phyloP scores from a whole-genome alignment of 106 monocot species.

The Phalaenopsis equestris region DNA sequence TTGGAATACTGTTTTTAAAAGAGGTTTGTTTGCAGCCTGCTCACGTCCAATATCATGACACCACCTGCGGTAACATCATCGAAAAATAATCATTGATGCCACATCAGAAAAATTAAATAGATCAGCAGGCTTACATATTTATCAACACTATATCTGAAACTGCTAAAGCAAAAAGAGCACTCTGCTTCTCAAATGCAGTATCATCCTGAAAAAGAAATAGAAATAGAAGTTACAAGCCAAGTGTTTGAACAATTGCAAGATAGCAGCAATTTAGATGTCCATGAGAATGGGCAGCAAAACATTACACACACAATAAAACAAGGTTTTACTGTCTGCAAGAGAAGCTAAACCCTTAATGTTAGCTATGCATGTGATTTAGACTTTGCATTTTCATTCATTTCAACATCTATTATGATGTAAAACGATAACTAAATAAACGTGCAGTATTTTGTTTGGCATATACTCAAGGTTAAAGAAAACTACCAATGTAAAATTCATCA shows the following conservation, averaged over 20 bases:
- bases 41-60: conserved; percentile 99
- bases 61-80: conserved; percentile 49
- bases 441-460: neutral
- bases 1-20: conserved; percentile 97
- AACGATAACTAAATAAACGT: neutral
- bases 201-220: conserved; percentile 61
- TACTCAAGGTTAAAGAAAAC: neutral
- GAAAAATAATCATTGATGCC: conserved; percentile 2
- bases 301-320: neutral
- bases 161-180: conserved; percentile 94
- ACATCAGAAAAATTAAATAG: conserved; percentile 1
- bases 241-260: neutral
- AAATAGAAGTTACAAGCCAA: neutral
- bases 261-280: neutral
- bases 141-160: conserved; percentile 95
- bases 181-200: conserved; percentile 98
- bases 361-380: neutral
- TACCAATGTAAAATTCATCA: neutral
- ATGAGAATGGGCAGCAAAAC: neutral
- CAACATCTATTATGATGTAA: neutral
- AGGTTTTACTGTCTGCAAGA: neutral
- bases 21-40: conserved; percentile 98
- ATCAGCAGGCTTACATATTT: conserved; percentile 63
- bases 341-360: neutral
- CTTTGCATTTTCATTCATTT: neutral